Evolutionary conservation across 768 basidiomycete species (phyloP).

Genomic region (Russula virescens): DNA sequence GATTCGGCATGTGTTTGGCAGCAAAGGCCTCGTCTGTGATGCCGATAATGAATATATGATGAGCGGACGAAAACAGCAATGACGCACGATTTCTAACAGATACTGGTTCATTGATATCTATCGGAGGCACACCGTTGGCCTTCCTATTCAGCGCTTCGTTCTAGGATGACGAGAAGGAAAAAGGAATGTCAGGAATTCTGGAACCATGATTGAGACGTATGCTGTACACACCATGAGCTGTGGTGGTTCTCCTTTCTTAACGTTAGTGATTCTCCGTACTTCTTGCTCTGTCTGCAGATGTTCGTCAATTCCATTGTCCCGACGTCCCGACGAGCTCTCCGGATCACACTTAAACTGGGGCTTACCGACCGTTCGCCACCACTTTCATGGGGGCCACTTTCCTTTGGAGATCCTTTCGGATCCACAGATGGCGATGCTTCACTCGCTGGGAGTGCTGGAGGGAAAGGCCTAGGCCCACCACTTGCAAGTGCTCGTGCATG

Average conservation of each 20-base stretch:
- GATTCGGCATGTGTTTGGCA: conserved; percentile 94
- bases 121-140: conserved; percentile 62
- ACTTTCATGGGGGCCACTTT: neutral
- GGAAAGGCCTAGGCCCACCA: too few relatives aligned
- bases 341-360: neutral
- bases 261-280: too few relatives aligned
- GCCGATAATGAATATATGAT: conserved; percentile 25
- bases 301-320: neutral
- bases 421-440: neutral
- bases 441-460: too few relatives aligned
- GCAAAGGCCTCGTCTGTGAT: conserved; percentile 85
- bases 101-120: conserved; percentile 82
- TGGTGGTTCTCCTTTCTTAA: neutral
- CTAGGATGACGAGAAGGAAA: conserved; percentile 36
- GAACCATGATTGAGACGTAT: conserved; percentile 7
- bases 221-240: too few relatives aligned
- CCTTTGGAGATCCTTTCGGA: neutral
- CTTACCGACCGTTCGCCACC: neutral
- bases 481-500: neutral
- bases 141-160: conserved; percentile 79
- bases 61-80: conserved; percentile 2
- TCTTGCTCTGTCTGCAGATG: neutral
- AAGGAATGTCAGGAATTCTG: conserved; percentile 19
- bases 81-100: conserved; percentile 80
- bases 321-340: neutral